These are phyloP conservation scores for Ceratocystis cubensis DNA, from an alignment of 2,329 filamentous ascomycete genomes.

Conservation along the genomic window DNA sequence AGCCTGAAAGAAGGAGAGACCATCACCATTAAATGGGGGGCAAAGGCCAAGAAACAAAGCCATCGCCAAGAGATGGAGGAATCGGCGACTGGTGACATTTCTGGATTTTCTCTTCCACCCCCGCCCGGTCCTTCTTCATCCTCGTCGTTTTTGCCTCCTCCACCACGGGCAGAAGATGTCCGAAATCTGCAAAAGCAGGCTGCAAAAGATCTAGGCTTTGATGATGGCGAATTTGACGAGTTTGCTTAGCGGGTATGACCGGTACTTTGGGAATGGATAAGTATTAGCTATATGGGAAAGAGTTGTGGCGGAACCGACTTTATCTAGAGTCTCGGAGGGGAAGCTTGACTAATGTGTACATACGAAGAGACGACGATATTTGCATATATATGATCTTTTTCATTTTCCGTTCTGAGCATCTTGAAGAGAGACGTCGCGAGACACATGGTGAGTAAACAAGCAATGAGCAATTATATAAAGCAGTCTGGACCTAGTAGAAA, in stretches of 20 bases:
- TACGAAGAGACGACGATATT: no score
- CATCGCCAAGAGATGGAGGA: conserved; percentile 20
- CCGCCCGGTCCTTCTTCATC: conserved; percentile 43
- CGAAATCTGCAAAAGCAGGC: conserved; percentile 48
- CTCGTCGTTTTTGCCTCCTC: conserved; percentile 47
- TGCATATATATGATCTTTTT: no score
- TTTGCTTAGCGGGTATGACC: conserved; percentile 40
- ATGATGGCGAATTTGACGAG: conserved; percentile 80
- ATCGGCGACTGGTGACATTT: conserved; percentile 26
- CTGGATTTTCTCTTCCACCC: conserved; percentile 38
- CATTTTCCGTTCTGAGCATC: no score
- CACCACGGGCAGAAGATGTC: conserved; percentile 50
- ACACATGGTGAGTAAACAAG: no score
- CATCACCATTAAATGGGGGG: conserved; percentile 50
- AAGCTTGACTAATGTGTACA: no score
- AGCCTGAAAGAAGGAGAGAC: conserved; percentile 83
- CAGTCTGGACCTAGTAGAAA: background rate
- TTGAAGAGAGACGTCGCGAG: no score
- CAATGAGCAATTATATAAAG: no score
- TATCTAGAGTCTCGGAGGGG: background rate
- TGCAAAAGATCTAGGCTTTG: conserved; percentile 60
- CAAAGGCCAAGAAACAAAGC: conserved; percentile 34
- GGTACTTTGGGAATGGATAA: background rate
- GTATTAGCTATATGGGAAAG: no score
- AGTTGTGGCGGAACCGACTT: background rate